Evolutionary conservation across 2,329 filamentous ascomycete species (phyloP).

Genomic region (Westerdykella aurantiaca): DNA sequence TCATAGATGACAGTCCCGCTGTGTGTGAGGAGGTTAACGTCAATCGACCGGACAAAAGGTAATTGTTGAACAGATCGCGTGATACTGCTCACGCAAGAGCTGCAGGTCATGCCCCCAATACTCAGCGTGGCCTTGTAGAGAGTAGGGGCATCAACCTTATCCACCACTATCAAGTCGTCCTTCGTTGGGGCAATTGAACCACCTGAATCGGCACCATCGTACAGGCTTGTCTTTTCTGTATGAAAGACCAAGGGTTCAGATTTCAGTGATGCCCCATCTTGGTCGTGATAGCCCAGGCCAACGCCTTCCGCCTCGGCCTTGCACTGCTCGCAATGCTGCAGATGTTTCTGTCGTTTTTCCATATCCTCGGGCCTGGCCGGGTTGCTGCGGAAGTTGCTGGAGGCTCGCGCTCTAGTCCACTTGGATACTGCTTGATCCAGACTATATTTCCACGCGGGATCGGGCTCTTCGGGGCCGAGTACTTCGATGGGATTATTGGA

Average conservation of each 20-base stretch:
- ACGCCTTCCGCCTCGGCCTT: slow-evolving; percentile 19
- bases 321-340: slow-evolving; percentile 34
- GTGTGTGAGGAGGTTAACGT: slow-evolving; percentile 50
- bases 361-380: slow-evolving; percentile 16
- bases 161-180: slow-evolving; percentile 17
- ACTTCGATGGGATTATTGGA: slow-evolving; percentile 12
- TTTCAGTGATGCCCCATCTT: slow-evolving; percentile 12
- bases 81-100: slow-evolving; percentile 50
- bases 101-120: slow-evolving; percentile 58
- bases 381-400: slow-evolving; percentile 1
- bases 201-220: slow-evolving; percentile 5
- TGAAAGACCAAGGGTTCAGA: slow-evolving; percentile 8
- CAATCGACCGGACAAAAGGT: slow-evolving; percentile 43
- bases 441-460: slow-evolving; percentile 27
- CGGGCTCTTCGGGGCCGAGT: slow-evolving; percentile 9
- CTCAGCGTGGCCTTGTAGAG: slow-evolving; percentile 40
- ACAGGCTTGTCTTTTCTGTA: slow-evolving; percentile 9
- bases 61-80: slow-evolving; percentile 46
- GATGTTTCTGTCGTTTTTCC: slow-evolving; percentile 26
- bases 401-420: slow-evolving; percentile 19
- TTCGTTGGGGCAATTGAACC: slow-evolving; percentile 8
- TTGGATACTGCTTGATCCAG: slow-evolving; percentile 31
- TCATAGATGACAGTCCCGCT: slow-evolving; percentile 47
- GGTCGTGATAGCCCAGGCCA: too few relatives aligned
- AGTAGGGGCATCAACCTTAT: slow-evolving; percentile 2